Base-by-base conservation (phyloP, 306 rosid species). In the Purshia tridentata region DNA sequence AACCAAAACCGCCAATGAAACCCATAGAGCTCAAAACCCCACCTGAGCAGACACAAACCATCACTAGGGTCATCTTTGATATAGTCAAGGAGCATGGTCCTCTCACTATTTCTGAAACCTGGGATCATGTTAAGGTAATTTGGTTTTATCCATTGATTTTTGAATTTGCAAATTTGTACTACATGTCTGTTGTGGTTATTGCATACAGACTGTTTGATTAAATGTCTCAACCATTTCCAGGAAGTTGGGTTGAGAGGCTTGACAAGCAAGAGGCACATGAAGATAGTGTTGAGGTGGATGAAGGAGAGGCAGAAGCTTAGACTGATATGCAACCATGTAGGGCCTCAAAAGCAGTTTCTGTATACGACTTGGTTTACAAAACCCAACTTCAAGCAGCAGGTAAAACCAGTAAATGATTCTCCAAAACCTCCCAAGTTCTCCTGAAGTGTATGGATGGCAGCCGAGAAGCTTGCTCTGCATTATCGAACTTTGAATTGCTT, bases 71-170 rank as follows among this genome's bases (percentile, higher is more conserved):
- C 57, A 81, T 93, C 54, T 89, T 89, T 52, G 97, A 91, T 72
- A 73, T 93, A 13, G 87, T 93, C 5, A 89, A 81, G 88, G 96
- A 91, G 65, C 92, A 93, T 22, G 97, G 98, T 76, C 97, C 98
- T 35, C 84, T 93, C 78, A 93, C 94, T 37, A 84, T 93, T 67
- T 61, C 84, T 6, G 80, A 93, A 70, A 86, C 97, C 40, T 93
- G 98, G 97, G 91, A 89, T 55, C 98, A 78, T 53, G 88, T 84
- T 69, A 74, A 92, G 93, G 97, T 92, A 77, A 69, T 14, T 72
- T 4, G 35, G 35, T 29, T 29, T 3, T 29, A 29, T 29, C 35
- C 35, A 29, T 29, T 29, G 42, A 23, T 18, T 23, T 7, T 54
- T 41, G 4, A 2, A 16, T 7, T 4, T 70, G 13, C 1, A 19